Base-by-base conservation (phyloP, 2,329 filamentous ascomycete species). In the Anthostomella pinea region DNA sequence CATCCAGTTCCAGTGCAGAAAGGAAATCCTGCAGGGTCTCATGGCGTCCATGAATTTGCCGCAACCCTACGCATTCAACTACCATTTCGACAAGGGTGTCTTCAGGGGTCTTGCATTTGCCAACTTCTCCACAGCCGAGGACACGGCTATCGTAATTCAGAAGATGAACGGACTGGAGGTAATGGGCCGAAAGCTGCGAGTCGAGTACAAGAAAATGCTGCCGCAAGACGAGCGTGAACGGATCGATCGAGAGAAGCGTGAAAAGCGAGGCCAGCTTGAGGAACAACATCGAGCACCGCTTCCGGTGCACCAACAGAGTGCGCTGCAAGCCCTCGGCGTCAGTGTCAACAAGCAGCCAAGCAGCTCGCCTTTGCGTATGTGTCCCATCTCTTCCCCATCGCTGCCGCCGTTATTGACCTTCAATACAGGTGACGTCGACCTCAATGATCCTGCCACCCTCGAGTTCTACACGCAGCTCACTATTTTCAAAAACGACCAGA, bases 141-240 rank as follows among this genome's bases (percentile, higher is more conserved):
- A 98, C 64, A 98, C 93, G 1, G 85, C 87, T 9, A 77, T 84
- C 32, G 93, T 97, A 32, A 98, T 98, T 45, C 85, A 95, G 40
- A 77, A 84, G 34, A 85, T 98, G 75, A 98, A 98, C 59, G 89
- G 95, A 53, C 85, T 96, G 63, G 93, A 97, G 57, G 79, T 98
- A 7, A 89, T 95, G 59, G 93, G 93, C 29, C 79, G 93, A 43
- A 97, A 97, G 68, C 70, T 98, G 50, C 79, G 93, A 31, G 93
- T 98, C 17, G 93, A 98, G 65, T 98, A 97, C 70, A 98, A 98
- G 75, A 97, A 97, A 70, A 97, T 98, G 93, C 77, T 98, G 5
- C 93, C 93, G 1, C 79, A 94, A 48, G 87, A 90, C 20, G 93
- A 97, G 65, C 80, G 93, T 34, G 93, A 98, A 65, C 80, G 93